These are phyloP conservation scores for Trichoderma polysporum DNA, from an alignment of 2,329 filamentous ascomycete genomes.

Conservation along the genomic window DNA sequence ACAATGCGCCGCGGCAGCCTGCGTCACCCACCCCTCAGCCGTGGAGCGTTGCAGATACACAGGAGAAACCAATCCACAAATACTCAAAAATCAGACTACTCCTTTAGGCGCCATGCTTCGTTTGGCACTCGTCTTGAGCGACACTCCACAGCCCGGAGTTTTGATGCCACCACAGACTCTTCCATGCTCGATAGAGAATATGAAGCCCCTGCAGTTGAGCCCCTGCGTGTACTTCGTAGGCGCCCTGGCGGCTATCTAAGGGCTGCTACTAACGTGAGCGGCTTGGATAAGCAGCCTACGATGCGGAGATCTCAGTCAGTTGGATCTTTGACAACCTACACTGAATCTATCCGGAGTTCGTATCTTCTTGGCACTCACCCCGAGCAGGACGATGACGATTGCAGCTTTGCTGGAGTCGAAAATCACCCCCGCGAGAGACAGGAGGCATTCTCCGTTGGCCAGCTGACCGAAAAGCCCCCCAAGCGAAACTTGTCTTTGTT, in stretches of 20 bases:
- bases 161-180: constrained; percentile 60
- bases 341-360: constrained; percentile 60
- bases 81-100: constrained; percentile 51
- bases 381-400: constrained; percentile 14
- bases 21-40: constrained; percentile 32
- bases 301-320: constrained; percentile 57
- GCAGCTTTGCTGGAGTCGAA: neutral
- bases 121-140: constrained; percentile 56
- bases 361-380: constrained; percentile 47
- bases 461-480: constrained; percentile 51
- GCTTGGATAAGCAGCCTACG: constrained; percentile 30
- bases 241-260: constrained; percentile 74
- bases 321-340: constrained; percentile 59
- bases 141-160: constrained; percentile 55
- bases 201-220: constrained; percentile 44
- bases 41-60: constrained; percentile 38
- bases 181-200: constrained; percentile 49
- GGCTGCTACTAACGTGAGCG: constrained; percentile 63
- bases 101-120: constrained; percentile 57
- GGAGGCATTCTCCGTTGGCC: constrained; percentile 55
- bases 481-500: constrained; percentile 54
- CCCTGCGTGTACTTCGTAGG: constrained; percentile 65
- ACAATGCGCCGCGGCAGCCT: constrained; percentile 28
- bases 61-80: constrained; percentile 48
- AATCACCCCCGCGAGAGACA: neutral